Base-by-base conservation (phyloP, 106 monocot species). In the Apostasia shenzhenica region DNA sequence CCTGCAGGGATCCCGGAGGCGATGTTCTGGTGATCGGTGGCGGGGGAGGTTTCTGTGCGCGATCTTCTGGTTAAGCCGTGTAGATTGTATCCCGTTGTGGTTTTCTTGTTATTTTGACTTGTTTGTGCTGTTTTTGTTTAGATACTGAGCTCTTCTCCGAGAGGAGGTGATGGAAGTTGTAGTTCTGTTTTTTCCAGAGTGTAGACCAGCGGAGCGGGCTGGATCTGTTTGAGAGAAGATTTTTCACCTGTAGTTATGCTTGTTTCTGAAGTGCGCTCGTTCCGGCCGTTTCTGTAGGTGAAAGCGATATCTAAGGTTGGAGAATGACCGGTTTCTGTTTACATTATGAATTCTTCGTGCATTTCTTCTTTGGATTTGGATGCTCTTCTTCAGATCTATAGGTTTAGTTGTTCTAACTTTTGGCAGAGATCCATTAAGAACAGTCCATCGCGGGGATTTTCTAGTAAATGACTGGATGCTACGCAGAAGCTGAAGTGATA, bases 241-340 rank as follows among this genome's bases (percentile, higher is more conserved):
- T 38, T 44, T 45, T 62, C 2, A 11, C 3, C 12, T 62, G 2
- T 45, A 43, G 62, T 5, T 62, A 12, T 62, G 40, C 12, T 50
- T 48, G 64, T 12, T 47, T 64, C 47, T 64, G 40, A 64, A 64
- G 48, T 48, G 64, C n/a, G 45, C n/a, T 63, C 48, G 47, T 48
- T 64, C 13, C 41, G 11, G 44, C 61, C 11, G 44, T 61, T 43
- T 61, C 3, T 59, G 44, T 12, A 61, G 61, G 61, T 13, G 12
- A 43, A 46, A 7, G 41, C 12, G 41, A 48, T 6, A 2, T 1
- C 26, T 65, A 12, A 48, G 37, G 48, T 26, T 45, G 5, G 42
- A 45, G 10, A 3, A n/a, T 45, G 62, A 45, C 62, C 9, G 62
- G 62, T 26, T 62, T 45, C 4, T 62, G 62, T 26, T 4, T 62